These are phyloP conservation scores for Borovskyia barvae DNA, from an alignment of 208 protist species.

Conservation along the genomic window DNA sequence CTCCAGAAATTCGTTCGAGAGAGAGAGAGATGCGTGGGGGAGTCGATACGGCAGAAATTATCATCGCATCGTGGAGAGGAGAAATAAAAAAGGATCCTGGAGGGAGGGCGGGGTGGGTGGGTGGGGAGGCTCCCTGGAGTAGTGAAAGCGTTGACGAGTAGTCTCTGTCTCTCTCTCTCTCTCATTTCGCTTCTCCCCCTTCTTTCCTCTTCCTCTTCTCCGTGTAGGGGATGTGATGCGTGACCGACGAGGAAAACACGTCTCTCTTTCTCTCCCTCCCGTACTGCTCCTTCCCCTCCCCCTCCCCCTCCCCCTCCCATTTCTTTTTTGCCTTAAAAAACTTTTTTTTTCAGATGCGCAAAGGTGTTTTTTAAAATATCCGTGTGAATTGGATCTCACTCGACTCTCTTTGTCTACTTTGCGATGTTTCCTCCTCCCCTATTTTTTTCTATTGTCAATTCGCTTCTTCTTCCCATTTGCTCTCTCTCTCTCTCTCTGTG, in stretches of 20 bases:
- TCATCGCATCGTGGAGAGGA: too few relatives aligned
- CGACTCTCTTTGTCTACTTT: neutral
- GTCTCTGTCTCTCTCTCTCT: neutral
- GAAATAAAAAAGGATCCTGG: too few relatives aligned
- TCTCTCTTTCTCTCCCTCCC: neutral
- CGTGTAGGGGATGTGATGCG: neutral
- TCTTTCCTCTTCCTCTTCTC: conserved; percentile 7
- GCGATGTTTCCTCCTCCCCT: neutral
- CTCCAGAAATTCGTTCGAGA: too few relatives aligned
- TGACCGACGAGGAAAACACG: too few relatives aligned
- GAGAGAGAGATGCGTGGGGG: too few relatives aligned
- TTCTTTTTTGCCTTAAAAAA: too few relatives aligned
- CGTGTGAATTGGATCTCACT: too few relatives aligned
- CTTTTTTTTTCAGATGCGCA: too few relatives aligned
- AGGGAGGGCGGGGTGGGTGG: too few relatives aligned
- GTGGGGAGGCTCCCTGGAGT: too few relatives aligned
- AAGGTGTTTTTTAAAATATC: too few relatives aligned
- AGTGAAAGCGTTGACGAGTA: neutral
- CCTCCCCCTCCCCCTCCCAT: neutral
- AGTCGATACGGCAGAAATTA: too few relatives aligned
- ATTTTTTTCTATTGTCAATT: neutral
- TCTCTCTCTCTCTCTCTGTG: neutral
- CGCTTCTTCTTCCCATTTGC: neutral
- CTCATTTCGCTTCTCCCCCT: conserved; percentile 4
- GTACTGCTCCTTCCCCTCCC: conserved; percentile 1